A percentile compares a stretch with the other conserved stretches of the same genome.
These are phyloP conservation scores for Didymella lethalis DNA, from an alignment of 2,329 filamentous ascomycete genomes.

Conservation along the genomic window DNA sequence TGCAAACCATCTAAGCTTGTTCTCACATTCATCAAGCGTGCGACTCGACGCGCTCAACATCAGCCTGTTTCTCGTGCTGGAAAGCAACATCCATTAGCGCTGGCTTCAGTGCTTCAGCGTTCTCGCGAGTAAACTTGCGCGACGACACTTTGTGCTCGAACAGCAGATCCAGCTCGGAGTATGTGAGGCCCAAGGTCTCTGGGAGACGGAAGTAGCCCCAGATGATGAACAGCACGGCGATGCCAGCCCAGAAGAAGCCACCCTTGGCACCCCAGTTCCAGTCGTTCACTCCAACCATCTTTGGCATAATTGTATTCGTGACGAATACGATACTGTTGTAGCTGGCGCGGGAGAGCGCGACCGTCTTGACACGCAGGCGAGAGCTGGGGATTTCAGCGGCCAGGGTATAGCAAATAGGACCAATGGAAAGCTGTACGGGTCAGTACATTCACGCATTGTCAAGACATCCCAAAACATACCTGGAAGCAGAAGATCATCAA, in stretches of 20 bases:
- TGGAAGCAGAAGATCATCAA: constrained; percentile 40
- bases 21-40: constrained; percentile 12
- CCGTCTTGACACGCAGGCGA: constrained; percentile 85
- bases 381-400: constrained; percentile 83
- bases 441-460: background rate
- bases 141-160: constrained; percentile 35
- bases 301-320: constrained; percentile 36
- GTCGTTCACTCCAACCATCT: constrained; percentile 36
- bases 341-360: constrained; percentile 73
- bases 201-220: constrained; percentile 38
- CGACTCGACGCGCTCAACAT: constrained; percentile 29
- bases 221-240: constrained; percentile 29
- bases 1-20: background rate
- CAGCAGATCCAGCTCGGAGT: constrained; percentile 34
- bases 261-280: constrained; percentile 39
- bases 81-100: constrained; percentile 26
- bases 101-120: constrained; percentile 31
- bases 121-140: constrained; percentile 35
- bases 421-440: constrained; percentile 68
- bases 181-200: constrained; percentile 33
- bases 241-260: constrained; percentile 36
- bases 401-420: constrained; percentile 86
- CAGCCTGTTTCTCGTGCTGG: constrained; percentile 31
- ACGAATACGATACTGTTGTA: constrained; percentile 36
- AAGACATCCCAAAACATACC: constrained; percentile 17